Percentiles rank a stretch among this genome's conserved stretches.
phyloP scores from a whole-genome alignment of 2,329 filamentous ascomycete species.

The Huntiella omanensis region DNA sequence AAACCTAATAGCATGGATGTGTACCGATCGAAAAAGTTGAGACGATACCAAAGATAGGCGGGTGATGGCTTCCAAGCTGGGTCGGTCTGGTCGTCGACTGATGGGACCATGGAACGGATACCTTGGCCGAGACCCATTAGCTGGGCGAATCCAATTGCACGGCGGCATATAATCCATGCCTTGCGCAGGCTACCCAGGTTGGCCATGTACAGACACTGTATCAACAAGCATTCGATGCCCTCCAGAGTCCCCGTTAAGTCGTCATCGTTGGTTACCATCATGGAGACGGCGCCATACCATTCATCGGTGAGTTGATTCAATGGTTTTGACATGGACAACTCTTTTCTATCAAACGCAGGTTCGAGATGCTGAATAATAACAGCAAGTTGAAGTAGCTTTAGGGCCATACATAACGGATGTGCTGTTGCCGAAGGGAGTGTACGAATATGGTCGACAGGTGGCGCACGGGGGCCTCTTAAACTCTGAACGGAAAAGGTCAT shows the following conservation, averaged over 20 bases:
- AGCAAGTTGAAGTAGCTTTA: slow-evolving; percentile 26
- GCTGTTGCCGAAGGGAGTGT: slow-evolving; percentile 20
- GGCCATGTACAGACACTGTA: slow-evolving; percentile 29
- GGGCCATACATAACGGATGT: slow-evolving; percentile 30
- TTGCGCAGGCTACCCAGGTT: slow-evolving; percentile 35
- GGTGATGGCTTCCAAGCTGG: slow-evolving; percentile 16
- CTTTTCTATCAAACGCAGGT: slow-evolving; percentile 16
- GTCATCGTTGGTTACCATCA: slow-evolving; percentile 30
- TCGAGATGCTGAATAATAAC: slow-evolving; percentile 28
- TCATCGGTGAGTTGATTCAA: slow-evolving; percentile 16
- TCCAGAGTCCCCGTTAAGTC: slow-evolving; percentile 32
- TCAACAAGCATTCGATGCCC: slow-evolving; percentile 31
- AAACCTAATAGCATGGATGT: slow-evolving; percentile 32
- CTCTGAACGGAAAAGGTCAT: slow-evolving; percentile 19
- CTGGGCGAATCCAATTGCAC: slow-evolving; percentile 31
- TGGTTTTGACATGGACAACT: slow-evolving; percentile 15
- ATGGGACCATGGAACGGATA: slow-evolving; percentile 20
- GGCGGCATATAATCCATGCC: slow-evolving; percentile 32
- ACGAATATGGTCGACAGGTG: slow-evolving; percentile 17
- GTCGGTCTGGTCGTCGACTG: slow-evolving; percentile 19
- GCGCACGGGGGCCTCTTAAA: slow-evolving; percentile 13
- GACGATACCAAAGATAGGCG: slow-evolving; percentile 26
- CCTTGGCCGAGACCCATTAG: slow-evolving; percentile 28
- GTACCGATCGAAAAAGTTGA: slow-evolving; percentile 30
- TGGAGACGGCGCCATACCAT: slow-evolving; percentile 18